Percentiles rank a stretch among this genome's conserved stretches.
Conservation (phyloP, 2,329 filamentous ascomycete genomes). For the Kalmusia sp. region DNA sequence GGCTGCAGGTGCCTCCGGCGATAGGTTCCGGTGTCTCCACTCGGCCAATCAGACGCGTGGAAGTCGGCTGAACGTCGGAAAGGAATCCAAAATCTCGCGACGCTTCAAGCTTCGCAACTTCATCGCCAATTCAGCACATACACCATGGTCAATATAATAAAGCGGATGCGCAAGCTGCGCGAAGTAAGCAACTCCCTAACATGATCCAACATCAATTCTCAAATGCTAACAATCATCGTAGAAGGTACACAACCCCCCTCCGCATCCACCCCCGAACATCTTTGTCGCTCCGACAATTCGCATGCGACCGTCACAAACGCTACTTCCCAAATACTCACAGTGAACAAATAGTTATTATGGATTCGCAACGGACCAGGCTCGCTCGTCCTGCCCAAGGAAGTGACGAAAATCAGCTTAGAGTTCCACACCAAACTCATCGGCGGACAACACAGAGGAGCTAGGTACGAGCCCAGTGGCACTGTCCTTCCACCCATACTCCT, state of each 20-base stretch:
- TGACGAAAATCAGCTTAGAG: slow-evolving; percentile 77
- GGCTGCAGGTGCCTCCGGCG: not conserved
- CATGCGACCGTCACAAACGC: not conserved
- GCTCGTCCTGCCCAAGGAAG: slow-evolving; percentile 76
- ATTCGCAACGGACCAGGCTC: slow-evolving; percentile 85
- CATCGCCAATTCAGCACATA: slow-evolving; percentile 21
- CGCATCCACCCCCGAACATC: slow-evolving; percentile 19
- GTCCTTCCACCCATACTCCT: slow-evolving; percentile 3
- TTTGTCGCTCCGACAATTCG: not conserved
- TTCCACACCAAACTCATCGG: slow-evolving; percentile 66
- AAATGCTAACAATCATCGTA: slow-evolving; percentile 30
- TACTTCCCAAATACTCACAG: slow-evolving; percentile 11
- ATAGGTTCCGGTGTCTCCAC: not conserved
- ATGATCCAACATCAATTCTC: not conserved
- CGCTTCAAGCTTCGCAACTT: slow-evolving; percentile 26
- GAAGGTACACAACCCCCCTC: slow-evolving; percentile 39
- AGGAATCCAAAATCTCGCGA: slow-evolving; percentile 31
- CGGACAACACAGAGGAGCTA: slow-evolving; percentile 75
- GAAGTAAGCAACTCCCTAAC: slow-evolving; percentile 60
- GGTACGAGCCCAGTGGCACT: no score
- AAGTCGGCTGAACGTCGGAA: slow-evolving; percentile 12
- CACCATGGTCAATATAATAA: slow-evolving; percentile 64
- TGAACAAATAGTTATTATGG: slow-evolving; percentile 66
- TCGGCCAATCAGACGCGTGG: slow-evolving; percentile 8
- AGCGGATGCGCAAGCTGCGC: slow-evolving; percentile 77